phyloP scores from a whole-genome alignment of 306 rosid species.

The Geum urbanum region DNA sequence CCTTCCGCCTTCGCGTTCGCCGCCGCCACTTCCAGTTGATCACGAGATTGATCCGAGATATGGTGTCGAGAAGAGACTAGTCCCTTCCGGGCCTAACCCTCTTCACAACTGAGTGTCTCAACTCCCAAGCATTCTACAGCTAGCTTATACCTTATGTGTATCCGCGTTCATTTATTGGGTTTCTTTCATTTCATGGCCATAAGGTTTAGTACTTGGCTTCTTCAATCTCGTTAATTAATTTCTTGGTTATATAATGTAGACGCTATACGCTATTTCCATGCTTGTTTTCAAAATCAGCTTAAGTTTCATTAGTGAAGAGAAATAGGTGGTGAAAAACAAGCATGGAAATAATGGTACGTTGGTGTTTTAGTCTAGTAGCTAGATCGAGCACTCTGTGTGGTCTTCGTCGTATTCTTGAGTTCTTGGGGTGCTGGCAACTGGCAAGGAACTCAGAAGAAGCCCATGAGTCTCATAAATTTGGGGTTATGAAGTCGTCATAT shows the following conservation, averaged over 20 bases:
- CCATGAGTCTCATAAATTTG: slow-evolving; percentile 64
- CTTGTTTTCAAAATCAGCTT: slow-evolving; percentile 46
- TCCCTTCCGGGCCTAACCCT: slow-evolving; percentile 97
- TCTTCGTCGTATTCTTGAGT: background rate
- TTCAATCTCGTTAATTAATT: too few species aligned
- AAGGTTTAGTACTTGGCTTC: background rate
- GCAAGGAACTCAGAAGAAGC: slow-evolving; percentile 46
- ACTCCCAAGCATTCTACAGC: too few species aligned
- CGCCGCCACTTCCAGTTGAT: slow-evolving; percentile 17
- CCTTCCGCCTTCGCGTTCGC: slow-evolving; percentile 20
- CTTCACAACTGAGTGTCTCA: slow-evolving; percentile 63
- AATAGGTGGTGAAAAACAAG: slow-evolving; percentile 43
- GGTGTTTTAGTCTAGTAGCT: background rate
- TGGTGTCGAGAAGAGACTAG: slow-evolving; percentile 77
- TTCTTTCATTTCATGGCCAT: background rate
- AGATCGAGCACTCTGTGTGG: background rate
- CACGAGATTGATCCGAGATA: slow-evolving; percentile 60
- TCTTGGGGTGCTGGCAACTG: background rate
- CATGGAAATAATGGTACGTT: slow-evolving; percentile 51
- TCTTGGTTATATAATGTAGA: too few species aligned
- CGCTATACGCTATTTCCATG: slow-evolving; percentile 47
- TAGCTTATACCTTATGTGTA: background rate
- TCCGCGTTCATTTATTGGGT: slow-evolving; percentile 18
- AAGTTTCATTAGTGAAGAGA: background rate
- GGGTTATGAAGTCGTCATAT: background rate